phyloP scores from a whole-genome alignment of 2,329 filamentous ascomycete genomes.

The Calonectria pauciramosa region DNA sequence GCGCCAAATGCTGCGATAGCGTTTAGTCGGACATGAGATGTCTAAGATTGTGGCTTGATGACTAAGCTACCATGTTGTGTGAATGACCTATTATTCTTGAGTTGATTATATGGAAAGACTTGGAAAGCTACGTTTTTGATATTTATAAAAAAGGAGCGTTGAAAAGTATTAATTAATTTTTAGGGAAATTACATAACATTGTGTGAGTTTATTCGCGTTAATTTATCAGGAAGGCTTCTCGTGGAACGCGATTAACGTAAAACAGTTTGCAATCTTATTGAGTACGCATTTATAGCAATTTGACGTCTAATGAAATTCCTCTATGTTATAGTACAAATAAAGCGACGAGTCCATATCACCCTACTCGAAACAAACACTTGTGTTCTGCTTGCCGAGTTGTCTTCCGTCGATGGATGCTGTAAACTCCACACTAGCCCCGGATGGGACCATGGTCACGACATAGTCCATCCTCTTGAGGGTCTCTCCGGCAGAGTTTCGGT shows the following conservation, averaged over 20 bases:
- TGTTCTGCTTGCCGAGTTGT: constrained; percentile 5
- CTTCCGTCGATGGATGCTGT: neutral
- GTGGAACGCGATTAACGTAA: neutral
- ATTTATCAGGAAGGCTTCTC: too few species aligned
- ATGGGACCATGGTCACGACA: constrained; percentile 8
- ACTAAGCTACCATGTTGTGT: neutral
- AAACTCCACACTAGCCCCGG: neutral
- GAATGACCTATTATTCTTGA: neutral
- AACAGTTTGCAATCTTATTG: neutral
- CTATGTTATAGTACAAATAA: neutral
- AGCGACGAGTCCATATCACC: neutral
- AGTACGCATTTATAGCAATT: neutral
- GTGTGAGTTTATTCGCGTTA: too few species aligned
- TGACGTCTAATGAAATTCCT: neutral
- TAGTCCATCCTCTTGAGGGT: constrained; percentile 2
- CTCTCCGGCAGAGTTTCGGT: neutral
- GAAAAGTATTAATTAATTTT: neutral
- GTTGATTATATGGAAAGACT: too few species aligned
- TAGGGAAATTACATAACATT: too few species aligned
- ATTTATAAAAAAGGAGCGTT: too few species aligned
- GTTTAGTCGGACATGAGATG: neutral
- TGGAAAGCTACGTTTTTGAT: too few species aligned
- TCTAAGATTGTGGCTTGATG: neutral
- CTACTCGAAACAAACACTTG: neutral
- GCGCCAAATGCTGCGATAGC: too few species aligned